phyloP scores from a whole-genome alignment of 306 rosid species.

The Casuarina equisetifolia region DNA sequence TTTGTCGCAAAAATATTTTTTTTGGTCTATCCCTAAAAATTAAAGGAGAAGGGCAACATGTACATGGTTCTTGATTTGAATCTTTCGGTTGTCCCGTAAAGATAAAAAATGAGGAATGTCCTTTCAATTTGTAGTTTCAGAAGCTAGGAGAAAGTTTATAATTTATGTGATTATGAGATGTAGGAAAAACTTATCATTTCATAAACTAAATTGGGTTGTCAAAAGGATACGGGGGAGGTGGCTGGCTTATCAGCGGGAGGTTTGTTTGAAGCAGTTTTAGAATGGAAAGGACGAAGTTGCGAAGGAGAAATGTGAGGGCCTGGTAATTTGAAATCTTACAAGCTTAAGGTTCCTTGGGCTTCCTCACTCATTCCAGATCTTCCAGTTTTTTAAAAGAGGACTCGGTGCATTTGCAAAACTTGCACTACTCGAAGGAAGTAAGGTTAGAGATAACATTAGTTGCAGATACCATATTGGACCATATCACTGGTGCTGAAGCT shows the following conservation, averaged over 20 bases:
- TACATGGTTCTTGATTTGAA: not conserved
- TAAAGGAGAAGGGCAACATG: not conserved
- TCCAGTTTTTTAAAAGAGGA: not conserved
- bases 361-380: not conserved
- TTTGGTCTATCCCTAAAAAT: not conserved
- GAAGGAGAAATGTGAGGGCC: not conserved
- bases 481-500: not conserved
- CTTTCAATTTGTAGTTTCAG: not conserved
- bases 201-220: not conserved
- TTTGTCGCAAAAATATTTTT: no score
- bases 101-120: not conserved
- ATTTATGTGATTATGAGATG: not conserved
- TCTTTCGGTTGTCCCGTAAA: not conserved
- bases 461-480: not conserved
- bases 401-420: not conserved
- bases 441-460: not conserved
- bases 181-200: not conserved
- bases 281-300: not conserved
- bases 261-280: not conserved
- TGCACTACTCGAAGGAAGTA: not conserved
- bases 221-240: not conserved
- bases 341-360: not conserved
- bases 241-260: not conserved
- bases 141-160: not conserved
- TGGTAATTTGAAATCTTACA: not conserved